Base-by-base conservation (phyloP, 345 rosid genomes). In the Citrus australasica region DNA sequence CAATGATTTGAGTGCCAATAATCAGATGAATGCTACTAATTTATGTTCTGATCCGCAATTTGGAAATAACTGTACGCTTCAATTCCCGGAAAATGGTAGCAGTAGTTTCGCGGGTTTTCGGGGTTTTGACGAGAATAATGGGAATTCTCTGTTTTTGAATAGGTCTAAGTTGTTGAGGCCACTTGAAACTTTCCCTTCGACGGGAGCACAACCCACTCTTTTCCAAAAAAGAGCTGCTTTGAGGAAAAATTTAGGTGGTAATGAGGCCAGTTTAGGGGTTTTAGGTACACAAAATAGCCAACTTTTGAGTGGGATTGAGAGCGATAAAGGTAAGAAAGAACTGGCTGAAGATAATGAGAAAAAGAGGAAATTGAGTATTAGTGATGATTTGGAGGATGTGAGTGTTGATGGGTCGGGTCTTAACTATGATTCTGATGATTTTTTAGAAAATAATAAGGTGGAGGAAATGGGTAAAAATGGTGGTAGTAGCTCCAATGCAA, bases 141-240 rank as follows among this genome's bases (percentile, higher is more conserved):
- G 82, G 27, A 84, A 79, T 75, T n/a, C 79, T 10, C 14, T 77
- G 82, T 74, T 89, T 65, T 56, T 83, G 69, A 89, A 84, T 70
- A 86, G 89, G 88, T 84, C 92, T 64, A 89, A 86, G 65, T 72
- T 87, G 82, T 77, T 89, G 66, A 84, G 88, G 81, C 92, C 92
- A 17, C 80, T 84, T 16, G 84, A 81, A 67, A 83, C 81, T 73
- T 86, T 77, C 76, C 90, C 89, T 86, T 79, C 89, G 78, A 82
- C 70, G 33, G 92, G 92, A 70, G 88, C 88, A 66, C 90, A 87
- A 46, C 92, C 92, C 4, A 89, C 89, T 53, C 80, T 89, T 73
- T 89, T 89, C 74, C 90, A 87, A 71, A 89, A 89, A 81, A 87
- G 92, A 75, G 90, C 85, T 21, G 89, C 90, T 76, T 78, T 85